Conservation (phyloP, 257 asterid species). For the Knoxia roxburghii region DNA sequence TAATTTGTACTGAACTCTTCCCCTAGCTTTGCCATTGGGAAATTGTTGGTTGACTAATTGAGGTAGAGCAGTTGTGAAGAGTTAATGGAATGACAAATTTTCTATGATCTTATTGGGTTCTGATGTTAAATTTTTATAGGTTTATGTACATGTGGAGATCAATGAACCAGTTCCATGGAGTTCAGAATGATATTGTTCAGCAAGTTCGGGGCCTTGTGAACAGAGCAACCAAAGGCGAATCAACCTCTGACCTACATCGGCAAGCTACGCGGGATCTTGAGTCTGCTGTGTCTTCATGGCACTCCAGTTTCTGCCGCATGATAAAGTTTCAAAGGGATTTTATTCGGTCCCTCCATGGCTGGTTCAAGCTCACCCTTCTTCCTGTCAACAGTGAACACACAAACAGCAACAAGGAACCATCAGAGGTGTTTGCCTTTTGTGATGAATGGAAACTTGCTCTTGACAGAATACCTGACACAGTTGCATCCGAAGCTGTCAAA, state of each 20-base stretch:
- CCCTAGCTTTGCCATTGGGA: background rate
- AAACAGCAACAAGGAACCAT: conserved; percentile 26
- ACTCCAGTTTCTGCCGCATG: conserved; percentile 80
- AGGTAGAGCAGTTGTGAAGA: background rate
- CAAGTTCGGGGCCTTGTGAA: conserved; percentile 86
- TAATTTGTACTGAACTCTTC: background rate
- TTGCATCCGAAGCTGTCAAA: conserved; percentile 91
- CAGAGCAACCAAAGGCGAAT: conserved; percentile 47
- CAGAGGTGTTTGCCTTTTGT: conserved; percentile 56
- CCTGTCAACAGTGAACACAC: conserved; percentile 45
- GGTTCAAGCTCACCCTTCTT: conserved; percentile 83
- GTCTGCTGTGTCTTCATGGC: conserved; percentile 89
- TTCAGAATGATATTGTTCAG: conserved; percentile 83
- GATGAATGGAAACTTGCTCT: conserved; percentile 94
- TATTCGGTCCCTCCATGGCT: conserved; percentile 65
- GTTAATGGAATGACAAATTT: background rate
- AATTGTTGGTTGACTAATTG: background rate
- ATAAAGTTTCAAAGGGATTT: conserved; percentile 75
- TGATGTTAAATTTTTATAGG: conserved; percentile 37
- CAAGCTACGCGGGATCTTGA: conserved; percentile 95
- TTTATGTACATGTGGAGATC: conserved; percentile 99
- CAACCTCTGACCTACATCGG: conserved; percentile 83
- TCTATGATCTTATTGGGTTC: background rate
- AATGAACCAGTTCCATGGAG: conserved; percentile 82
- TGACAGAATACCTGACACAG: conserved; percentile 87